Base-by-base conservation (phyloP, 2,329 filamentous ascomycete species). In the Colletotrichum truncatum region DNA sequence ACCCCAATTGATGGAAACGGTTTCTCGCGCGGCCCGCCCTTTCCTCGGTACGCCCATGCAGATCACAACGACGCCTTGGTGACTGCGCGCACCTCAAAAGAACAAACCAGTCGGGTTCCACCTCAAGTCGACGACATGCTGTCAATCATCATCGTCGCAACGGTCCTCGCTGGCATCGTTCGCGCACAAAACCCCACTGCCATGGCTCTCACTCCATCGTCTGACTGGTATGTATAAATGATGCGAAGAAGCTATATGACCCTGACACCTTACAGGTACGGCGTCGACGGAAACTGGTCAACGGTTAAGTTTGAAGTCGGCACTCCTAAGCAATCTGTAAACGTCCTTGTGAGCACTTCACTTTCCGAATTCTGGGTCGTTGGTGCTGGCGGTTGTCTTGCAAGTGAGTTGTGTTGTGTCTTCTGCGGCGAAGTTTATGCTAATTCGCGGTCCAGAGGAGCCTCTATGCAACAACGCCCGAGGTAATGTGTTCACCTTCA, bases 341-440 rank as follows among this genome's bases (percentile, higher is more conserved):
- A 80, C 68, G 75, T 82, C 30, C 72, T 82, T 11, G 82, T 90
- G 54, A 93, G 89, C 71, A 93, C 91, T 6, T 84, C 86, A 11
- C 82, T 89, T 41, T 92, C 91, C 34, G 90, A 93, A 75, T 88
- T 90, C 43, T 93, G 91, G 90, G 84, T 88, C 3, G 80, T 93
- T 38, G 83, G 89, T 55, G 79, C 84, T 1, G 81, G 83, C 64
- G 89, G 87, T 60, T 91, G 88, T 68, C 67, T 75, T 68, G 71
- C 75, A 41, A 80, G 84, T 85, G 81, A 71, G 81, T 79, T 26
- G 26, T 25, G 4, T 38, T 36, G 11, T 49, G 46, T 25, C 30
- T 57, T 26, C 39, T 70, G 21, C 12, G 23, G n/a, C n/a, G 14
- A n/a, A n/a, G n/a, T n/a, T n/a, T 41, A 23, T 10, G 7, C 71